Percentiles rank a stretch among this genome's conserved stretches.
These are phyloP conservation scores for Leucaena leucocephala DNA, from an alignment of 306 rosid genomes.

Conservation along the genomic window DNA sequence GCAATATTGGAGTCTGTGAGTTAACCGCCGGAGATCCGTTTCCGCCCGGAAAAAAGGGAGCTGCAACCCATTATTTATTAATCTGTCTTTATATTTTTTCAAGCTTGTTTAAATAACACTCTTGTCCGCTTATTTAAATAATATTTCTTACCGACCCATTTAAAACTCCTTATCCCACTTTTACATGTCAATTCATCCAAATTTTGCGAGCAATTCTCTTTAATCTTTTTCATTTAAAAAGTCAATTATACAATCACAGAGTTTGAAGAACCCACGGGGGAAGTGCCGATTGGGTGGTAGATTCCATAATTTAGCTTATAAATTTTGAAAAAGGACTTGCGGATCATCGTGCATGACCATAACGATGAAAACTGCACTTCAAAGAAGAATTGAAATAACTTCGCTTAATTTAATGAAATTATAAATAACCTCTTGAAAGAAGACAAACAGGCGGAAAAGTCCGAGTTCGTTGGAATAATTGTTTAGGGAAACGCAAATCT, in stretches of 20 bases:
- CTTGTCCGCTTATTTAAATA: not conserved
- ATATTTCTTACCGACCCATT: not conserved
- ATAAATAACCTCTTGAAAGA: too few species aligned
- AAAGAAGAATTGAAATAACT: too few species aligned
- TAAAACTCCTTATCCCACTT: not conserved
- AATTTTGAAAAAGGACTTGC: too few species aligned
- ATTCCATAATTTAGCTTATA: too few species aligned
- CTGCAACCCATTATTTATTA: not conserved
- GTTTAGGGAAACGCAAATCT: not conserved
- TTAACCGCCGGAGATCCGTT: not conserved
- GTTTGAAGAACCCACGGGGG: too few species aligned
- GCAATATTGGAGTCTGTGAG: slow-evolving; percentile 64
- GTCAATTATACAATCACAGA: too few species aligned
- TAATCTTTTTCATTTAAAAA: too few species aligned
- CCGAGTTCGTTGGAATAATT: not conserved
- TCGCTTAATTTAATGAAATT: too few species aligned
- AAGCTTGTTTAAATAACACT: not conserved
- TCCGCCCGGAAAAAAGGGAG: not conserved
- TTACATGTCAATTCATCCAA: not conserved
- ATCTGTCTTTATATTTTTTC: not conserved
- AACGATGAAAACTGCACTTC: too few species aligned
- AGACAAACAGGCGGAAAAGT: not conserved
- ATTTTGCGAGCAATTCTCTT: not conserved
- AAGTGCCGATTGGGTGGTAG: too few species aligned
- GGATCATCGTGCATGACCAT: too few species aligned